Base-by-base conservation (phyloP, 768 basidiomycete genomes). In the Calocybe indica region DNA sequence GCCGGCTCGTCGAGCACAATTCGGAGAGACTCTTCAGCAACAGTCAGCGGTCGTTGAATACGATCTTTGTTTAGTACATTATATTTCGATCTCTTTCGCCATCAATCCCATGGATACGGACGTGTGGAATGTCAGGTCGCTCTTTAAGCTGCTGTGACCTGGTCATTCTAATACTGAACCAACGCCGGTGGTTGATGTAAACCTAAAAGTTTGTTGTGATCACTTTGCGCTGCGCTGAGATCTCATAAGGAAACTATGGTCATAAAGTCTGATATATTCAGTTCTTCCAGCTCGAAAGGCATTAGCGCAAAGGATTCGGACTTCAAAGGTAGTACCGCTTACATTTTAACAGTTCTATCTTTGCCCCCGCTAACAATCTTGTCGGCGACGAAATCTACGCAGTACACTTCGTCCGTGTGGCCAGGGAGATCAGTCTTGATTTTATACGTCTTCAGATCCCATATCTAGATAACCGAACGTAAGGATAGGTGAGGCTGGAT, bases 321-420 rank as follows among this genome's bases (percentile, higher is more conserved):
- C 22, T 22, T 22, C 22, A 2, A 22, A 22, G 22, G 22, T 22
- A 22, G 22, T 22, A 22, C 22, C 22, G 22, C 90, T 55, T 60
- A 96, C 91, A 98, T 97, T 70, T 96, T 96, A 8, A 97, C 82
- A 13, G 81, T 86, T 57, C 82, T 80, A 67, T 98, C 95, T 38
- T 88, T 71, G 10, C 95, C 95, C n/a, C 94, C 95, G 60, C 92
- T 95, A 54, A 96, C 92, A n/a, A 97, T 79, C 64, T 99, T 99
- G 70, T 99, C 95, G 1, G 93, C 94, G 1, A 99, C 94, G 61
- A 96, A 99, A 66, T 98, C 95, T 11, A 99, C 95, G 59, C 95
- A 97, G 68, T 97, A 98, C 33, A 99, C 94, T 63, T 99, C 95
- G 55, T 99, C 95, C 1, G 88, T 89, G 62, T 99, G 95, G 13